phyloP scores from a whole-genome alignment of 2,329 filamentous ascomycete species.

The Penicillium sp. region DNA sequence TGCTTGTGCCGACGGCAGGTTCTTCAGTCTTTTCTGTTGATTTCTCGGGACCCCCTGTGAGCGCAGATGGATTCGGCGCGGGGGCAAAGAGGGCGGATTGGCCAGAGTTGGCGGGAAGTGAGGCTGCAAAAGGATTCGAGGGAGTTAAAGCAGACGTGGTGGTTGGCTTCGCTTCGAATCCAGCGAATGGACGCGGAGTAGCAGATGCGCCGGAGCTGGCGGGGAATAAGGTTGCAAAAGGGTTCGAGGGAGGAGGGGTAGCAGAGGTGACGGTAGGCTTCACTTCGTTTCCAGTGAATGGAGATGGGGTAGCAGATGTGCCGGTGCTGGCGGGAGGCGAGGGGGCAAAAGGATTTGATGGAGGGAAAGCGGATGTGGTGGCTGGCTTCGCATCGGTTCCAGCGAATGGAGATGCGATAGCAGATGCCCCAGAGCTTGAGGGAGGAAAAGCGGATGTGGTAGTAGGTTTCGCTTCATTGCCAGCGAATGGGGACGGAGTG shows the following conservation, averaged over 20 bases:
- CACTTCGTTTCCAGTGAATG: not conserved
- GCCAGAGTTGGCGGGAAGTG: not conserved
- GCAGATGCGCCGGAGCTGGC: too few species aligned
- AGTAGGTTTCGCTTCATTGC: not conserved
- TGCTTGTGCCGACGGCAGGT: not conserved
- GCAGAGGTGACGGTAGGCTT: too few species aligned
- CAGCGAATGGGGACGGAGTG: too few species aligned
- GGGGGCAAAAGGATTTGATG: not conserved
- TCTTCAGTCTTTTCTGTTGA: not conserved
- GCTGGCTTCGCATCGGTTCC: too few species aligned
- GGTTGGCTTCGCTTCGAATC: not conserved
- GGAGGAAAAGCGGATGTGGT: not conserved
- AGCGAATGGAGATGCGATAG: too few species aligned
- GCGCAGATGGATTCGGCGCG: conserved; percentile 1
- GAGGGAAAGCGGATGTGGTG: too few species aligned
- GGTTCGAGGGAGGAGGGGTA: not conserved
- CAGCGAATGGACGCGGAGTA: not conserved
- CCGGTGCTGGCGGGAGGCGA: not conserved
- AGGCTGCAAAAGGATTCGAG: not conserved
- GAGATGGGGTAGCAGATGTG: not conserved
- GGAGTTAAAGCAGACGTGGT: not conserved
- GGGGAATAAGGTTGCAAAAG: not conserved
- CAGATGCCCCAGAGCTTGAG: too few species aligned
- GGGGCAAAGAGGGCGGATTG: not conserved
- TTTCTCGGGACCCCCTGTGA: conserved; percentile 1